Evolutionary conservation across 2,329 filamentous ascomycete genomes (phyloP), one percentile per base, ranked within the genome.

Genomic region (Fusarium domesticum): DNA sequence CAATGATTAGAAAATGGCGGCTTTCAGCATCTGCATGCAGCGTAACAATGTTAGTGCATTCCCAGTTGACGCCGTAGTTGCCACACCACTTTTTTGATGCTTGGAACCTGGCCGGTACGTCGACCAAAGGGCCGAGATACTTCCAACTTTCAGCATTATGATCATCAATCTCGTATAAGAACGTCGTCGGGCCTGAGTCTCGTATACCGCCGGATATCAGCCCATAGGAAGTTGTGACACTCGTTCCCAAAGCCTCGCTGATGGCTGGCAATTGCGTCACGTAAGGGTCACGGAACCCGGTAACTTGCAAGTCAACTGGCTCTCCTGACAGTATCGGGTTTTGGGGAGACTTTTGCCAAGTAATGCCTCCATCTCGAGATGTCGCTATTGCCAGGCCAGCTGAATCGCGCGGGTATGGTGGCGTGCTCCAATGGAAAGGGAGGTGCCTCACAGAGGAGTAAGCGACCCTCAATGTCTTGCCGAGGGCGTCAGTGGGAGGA

Each of bases 11-110:
- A 40, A 75, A 71, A 35, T 73, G 14, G 62, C 58, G 6, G 7
- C 59, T 53, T 3, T 14, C 28, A 32, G 19, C 28, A 6, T 20
- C 50, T 18, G 69, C 63, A 6, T 39, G 48, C 11, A 76, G 54
- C 0, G 67, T 70, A 43, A 70, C 53, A 47, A 75, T 64, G 47
- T 71, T 74, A 18, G 65, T 66, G 14, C 71, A 70, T 49, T 77
- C 73, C 72, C 72, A 76, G 45, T 77, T 77, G 7, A 68, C 56
- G 1, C 74, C 74, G 18, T 72, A 61, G 45, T 77, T 70, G 15
- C 73, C 72, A 1, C 67, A 69, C 72, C 74, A 77, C 40, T 65
- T 60, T 1, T 67, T 69, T 2, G 53, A 53, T 6, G 32, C 66
- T 60, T 57, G 57, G 25, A 67, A 61, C 30, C 69, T 70, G 12